Percentiles rank a stretch among this genome's conserved stretches.
These are phyloP conservation scores for Nyctanthes arbortristis DNA, from an alignment of 257 asterid species.

Conservation along the genomic window DNA sequence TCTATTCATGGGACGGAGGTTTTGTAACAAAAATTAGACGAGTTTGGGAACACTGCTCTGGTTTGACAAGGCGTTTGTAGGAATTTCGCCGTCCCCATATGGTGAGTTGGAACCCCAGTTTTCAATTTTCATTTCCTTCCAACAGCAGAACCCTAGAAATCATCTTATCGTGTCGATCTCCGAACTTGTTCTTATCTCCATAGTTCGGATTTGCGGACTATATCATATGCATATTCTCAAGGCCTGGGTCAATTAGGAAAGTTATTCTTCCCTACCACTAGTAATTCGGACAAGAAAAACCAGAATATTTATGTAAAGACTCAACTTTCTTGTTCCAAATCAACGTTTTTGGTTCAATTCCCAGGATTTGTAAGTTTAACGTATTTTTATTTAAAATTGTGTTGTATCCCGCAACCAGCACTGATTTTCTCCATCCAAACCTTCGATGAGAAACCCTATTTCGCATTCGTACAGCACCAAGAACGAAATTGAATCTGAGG, in stretches of 20 bases:
- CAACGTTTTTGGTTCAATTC: not conserved
- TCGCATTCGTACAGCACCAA: constrained; percentile 39
- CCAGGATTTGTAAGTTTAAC: not conserved
- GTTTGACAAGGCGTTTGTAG: no score
- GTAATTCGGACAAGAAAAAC: not conserved
- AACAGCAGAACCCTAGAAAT: not conserved
- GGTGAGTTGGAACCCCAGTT: no score
- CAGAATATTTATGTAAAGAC: not conserved
- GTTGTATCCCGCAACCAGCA: not conserved
- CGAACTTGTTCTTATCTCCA: no score
- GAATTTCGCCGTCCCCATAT: no score
- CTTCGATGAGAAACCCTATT: constrained; percentile 58
- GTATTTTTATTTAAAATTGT: not conserved
- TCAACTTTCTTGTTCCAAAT: not conserved
- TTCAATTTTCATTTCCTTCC: no score
- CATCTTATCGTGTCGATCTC: not conserved
- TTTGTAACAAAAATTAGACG: no score
- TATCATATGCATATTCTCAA: not conserved
- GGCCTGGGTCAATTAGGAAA: not conserved
- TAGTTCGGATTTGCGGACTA: not conserved
- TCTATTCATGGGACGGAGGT: no score
- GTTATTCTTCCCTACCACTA: not conserved
- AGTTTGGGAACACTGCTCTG: no score
- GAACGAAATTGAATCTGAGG: constrained; percentile 37
- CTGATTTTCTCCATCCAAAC: constrained; percentile 23